Percentiles rank a stretch among this genome's conserved stretches.
Conservation (phyloP, 169 alveolate species). For the Plasmodium vinckei region DNA sequence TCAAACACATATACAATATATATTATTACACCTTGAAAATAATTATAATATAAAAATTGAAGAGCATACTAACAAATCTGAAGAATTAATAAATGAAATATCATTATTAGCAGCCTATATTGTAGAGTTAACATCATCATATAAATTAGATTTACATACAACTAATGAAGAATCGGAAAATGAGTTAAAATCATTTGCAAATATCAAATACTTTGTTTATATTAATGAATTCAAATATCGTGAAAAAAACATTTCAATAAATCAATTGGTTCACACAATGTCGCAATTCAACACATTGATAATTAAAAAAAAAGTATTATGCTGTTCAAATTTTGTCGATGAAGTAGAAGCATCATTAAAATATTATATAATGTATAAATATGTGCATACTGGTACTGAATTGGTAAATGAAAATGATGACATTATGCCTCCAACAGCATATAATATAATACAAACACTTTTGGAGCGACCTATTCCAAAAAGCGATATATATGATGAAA, state of each 20-base stretch:
- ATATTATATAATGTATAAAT: conserved; percentile 40
- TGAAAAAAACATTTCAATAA: neutral
- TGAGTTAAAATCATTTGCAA: conserved; percentile 12
- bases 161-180: neutral
- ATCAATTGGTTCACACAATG: conserved; percentile 11
- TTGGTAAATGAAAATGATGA: neutral
- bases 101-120: conserved; percentile 55
- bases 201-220: conserved; percentile 53
- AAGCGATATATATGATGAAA: neutral
- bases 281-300: conserved; percentile 7
- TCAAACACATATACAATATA: conserved; percentile 2
- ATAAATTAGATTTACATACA: neutral
- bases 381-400: neutral
- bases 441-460: conserved; percentile 32
- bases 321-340: conserved; percentile 72
- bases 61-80: conserved; percentile 26
- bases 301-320: conserved; percentile 49
- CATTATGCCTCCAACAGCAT: neutral
- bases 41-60: conserved; percentile 12
- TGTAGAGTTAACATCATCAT: conserved; percentile 71
- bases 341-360: conserved; percentile 50
- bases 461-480: conserved; percentile 13
- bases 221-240: conserved; percentile 28
- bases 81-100: conserved; percentile 39
- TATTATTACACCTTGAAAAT: neutral